These are phyloP conservation scores for Leishmania aethiopica DNA, from an alignment of 208 protist genomes.

Conservation along the genomic window DNA sequence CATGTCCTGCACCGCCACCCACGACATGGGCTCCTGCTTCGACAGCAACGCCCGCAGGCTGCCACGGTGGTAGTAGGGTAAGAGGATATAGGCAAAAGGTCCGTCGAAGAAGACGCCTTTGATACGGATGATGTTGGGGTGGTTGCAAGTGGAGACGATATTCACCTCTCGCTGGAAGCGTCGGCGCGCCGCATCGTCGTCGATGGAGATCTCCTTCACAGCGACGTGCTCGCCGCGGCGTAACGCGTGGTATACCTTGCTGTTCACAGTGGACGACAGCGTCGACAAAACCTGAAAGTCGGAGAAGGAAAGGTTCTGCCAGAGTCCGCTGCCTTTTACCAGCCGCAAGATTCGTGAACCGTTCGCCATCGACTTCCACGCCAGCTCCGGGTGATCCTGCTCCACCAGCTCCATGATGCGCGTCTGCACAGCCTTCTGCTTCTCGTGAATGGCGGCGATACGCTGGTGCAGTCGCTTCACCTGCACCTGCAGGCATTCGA, in stretches of 20 bases:
- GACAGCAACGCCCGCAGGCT: constrained; percentile 39
- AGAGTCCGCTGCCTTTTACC: constrained; percentile 72
- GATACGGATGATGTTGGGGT: constrained; percentile 74
- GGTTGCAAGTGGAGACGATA: constrained; percentile 55
- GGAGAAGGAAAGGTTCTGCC: constrained; percentile 66
- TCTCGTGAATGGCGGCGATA: constrained; percentile 37
- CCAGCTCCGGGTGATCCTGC: constrained; percentile 62
- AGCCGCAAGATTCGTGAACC: constrained; percentile 66
- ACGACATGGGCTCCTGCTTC: constrained; percentile 48
- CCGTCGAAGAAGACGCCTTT: constrained; percentile 82
- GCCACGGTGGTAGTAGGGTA: constrained; percentile 62
- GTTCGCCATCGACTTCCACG: constrained; percentile 67
- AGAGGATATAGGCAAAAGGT: constrained; percentile 65
- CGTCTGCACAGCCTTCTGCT: constrained; percentile 55
- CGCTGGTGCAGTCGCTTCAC: constrained; percentile 37
- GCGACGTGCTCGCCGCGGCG: constrained; percentile 63
- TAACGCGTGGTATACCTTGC: constrained; percentile 71
- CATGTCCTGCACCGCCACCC: constrained; percentile 59
- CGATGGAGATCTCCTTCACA: constrained; percentile 67
- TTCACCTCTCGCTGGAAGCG: constrained; percentile 67
- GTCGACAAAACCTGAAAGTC: constrained; percentile 65
- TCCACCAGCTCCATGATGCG: constrained; percentile 62
- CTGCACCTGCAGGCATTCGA: constrained; percentile 41
- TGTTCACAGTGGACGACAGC: constrained; percentile 63
- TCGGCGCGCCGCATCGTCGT: constrained; percentile 43